phyloP scores from a whole-genome alignment of 805 yeast species.

The Ogataea dorogensis region DNA sequence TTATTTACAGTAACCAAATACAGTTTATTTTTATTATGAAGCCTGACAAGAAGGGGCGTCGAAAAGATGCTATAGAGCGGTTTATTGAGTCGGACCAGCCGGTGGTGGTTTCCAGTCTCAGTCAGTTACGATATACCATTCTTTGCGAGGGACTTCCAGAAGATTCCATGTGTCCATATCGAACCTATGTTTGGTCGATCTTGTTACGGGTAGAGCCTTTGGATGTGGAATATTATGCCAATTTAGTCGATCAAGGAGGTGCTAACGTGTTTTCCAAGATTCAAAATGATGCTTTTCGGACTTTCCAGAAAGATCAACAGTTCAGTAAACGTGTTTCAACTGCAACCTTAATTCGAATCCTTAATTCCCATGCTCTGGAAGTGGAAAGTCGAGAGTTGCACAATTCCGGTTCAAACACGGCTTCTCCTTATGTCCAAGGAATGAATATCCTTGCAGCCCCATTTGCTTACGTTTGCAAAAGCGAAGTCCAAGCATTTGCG shows the following conservation, averaged over 20 bases:
- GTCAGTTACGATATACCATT: constrained; percentile 52
- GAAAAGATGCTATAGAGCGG: constrained; percentile 54
- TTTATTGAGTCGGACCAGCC: constrained; percentile 45
- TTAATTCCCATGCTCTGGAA: constrained; percentile 68
- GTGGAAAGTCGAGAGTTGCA: constrained; percentile 20
- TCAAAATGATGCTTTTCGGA: constrained; percentile 81
- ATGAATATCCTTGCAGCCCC: constrained; percentile 88
- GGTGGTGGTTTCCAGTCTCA: constrained; percentile 46
- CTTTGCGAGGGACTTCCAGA: constrained; percentile 45
- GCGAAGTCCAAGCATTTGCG: constrained; percentile 85
- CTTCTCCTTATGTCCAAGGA: constrained; percentile 81
- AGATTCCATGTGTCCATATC: constrained; percentile 56
- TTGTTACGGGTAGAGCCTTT: constrained; percentile 62
- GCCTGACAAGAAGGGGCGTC: constrained; percentile 36
- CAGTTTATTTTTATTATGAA: constrained; percentile 1
- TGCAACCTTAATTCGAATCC: constrained; percentile 60
- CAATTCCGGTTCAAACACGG: constrained; percentile 4
- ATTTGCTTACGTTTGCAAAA: constrained; percentile 65
- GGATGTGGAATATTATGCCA: constrained; percentile 53
- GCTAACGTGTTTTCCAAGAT: constrained; percentile 66
- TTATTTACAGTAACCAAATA: constrained; percentile 4
- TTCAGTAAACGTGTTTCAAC: constrained; percentile 72
- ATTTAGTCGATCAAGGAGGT: constrained; percentile 54
- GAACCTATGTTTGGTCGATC: constrained; percentile 81
- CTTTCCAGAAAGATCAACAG: constrained; percentile 68